Conservation (phyloP, 2,329 filamentous ascomycete species). For the Sordariomycetes sp. region DNA sequence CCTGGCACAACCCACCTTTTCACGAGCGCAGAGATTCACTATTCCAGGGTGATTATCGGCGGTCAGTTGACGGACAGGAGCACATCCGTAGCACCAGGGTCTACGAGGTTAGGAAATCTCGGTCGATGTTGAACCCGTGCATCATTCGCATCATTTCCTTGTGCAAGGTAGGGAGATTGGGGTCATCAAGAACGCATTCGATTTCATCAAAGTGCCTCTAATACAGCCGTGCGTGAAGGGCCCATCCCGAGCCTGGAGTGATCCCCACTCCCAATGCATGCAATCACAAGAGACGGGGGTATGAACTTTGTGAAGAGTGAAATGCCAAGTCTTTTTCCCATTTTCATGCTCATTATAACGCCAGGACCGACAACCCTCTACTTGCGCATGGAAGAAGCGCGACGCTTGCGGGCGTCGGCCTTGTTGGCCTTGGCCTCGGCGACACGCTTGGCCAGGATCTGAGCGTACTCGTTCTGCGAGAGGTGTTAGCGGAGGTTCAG, state of each 20-base stretch:
- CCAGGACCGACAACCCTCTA: slow-evolving; percentile 39
- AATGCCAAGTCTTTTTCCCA: slow-evolving; percentile 9
- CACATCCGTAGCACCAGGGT: too few relatives aligned
- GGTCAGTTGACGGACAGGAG: too few relatives aligned
- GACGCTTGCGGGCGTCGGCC: slow-evolving; percentile 90
- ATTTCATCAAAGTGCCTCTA: slow-evolving; percentile 25
- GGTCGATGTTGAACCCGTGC: too few relatives aligned
- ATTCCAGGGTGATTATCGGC: too few relatives aligned
- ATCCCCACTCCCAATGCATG: slow-evolving; percentile 32
- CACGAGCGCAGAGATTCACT: too few relatives aligned
- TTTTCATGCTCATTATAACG: slow-evolving; percentile 14
- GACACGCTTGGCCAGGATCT: slow-evolving; percentile 94
- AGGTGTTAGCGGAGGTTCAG: slow-evolving; percentile 21
- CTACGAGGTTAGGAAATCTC: too few relatives aligned
- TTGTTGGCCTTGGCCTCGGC: slow-evolving; percentile 91
- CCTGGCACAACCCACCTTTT: too few relatives aligned
- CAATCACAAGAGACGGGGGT: slow-evolving; percentile 25
- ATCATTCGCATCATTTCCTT: too few relatives aligned
- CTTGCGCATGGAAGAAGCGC: slow-evolving; percentile 92
- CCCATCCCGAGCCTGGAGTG: slow-evolving; percentile 19
- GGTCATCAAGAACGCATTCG: slow-evolving; percentile 18
- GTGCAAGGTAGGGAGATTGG: too few relatives aligned
- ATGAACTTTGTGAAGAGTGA: slow-evolving; percentile 3
- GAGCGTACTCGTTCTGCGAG: slow-evolving; percentile 84
- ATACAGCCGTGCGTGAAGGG: slow-evolving; percentile 24